Percentiles rank a stretch among this genome's conserved stretches.
These are phyloP conservation scores for Pseudogymnoascus sp. DNA, from an alignment of 2,329 filamentous ascomycete genomes.

Conservation along the genomic window DNA sequence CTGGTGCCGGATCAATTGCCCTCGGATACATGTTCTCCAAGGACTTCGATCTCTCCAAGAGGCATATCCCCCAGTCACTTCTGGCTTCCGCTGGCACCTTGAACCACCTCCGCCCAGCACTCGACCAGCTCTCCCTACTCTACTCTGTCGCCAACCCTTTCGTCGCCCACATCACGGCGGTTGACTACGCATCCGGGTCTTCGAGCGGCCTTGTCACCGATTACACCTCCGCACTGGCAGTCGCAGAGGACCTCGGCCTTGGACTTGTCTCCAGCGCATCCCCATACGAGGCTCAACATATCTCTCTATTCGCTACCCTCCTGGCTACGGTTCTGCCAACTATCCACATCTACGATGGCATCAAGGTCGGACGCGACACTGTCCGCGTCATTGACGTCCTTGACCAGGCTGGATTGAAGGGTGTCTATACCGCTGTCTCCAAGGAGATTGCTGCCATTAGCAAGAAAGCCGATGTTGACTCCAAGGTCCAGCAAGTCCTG, in stretches of 20 bases:
- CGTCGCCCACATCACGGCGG: conserved; percentile 83
- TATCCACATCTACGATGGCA: conserved; percentile 81
- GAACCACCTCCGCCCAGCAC: conserved; percentile 67
- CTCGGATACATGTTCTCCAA: conserved; percentile 97
- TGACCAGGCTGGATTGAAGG: conserved; percentile 61
- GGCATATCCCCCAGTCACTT: conserved; percentile 84
- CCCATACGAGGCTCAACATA: conserved; percentile 89
- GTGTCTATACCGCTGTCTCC: conserved; percentile 60
- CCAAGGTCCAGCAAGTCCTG: conserved; percentile 63
- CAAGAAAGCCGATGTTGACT: conserved; percentile 65
- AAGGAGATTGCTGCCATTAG: conserved; percentile 54
- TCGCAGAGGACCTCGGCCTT: conserved; percentile 85
- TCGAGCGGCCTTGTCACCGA: conserved; percentile 71
- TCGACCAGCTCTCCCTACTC: conserved; percentile 86
- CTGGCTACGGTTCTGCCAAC: conserved; percentile 73
- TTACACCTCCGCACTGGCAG: conserved; percentile 71
- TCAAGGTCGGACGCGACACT: conserved; percentile 75
- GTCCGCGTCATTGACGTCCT: conserved; percentile 76
- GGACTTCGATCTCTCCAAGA: conserved; percentile 88
- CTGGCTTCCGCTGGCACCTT: conserved; percentile 80
- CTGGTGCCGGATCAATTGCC: conserved; percentile 83
- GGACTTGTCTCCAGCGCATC: conserved; percentile 80
- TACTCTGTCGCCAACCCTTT: conserved; percentile 91
- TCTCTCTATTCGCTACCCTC: conserved; percentile 80
- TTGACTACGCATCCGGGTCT: conserved; percentile 67